Evolutionary conservation across 371 early-diverging fungal genomes (phyloP).

Genomic region (Mortierella sp.): DNA sequence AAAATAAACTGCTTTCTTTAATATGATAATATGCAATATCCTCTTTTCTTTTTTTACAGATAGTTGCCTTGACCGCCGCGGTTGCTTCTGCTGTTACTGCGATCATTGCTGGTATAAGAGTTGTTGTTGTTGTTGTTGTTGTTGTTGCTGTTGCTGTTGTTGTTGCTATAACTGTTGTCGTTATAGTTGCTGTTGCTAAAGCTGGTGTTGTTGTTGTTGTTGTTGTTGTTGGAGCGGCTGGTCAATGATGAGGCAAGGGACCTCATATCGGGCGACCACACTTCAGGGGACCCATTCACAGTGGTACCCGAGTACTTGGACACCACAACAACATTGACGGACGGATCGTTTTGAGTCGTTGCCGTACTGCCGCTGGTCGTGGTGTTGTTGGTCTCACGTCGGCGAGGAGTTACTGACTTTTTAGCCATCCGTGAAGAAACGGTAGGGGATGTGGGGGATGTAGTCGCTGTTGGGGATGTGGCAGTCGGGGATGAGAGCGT

Average conservation of each 20-base stretch:
- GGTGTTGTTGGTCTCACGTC: background rate
- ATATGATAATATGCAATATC: background rate
- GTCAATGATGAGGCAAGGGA: too few relatives aligned
- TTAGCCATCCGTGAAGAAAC: background rate
- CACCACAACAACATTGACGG: too few relatives aligned
- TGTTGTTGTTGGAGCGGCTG: background rate
- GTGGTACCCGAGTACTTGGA: too few relatives aligned
- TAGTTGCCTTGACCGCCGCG: constrained; percentile 8
- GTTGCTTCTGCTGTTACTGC: constrained; percentile 12
- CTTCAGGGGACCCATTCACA: too few relatives aligned
- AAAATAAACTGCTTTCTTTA: background rate
- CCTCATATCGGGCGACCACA: too few relatives aligned
- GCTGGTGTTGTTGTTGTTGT: too few relatives aligned
- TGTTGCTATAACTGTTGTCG: too few relatives aligned
- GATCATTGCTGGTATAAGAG: constrained; percentile 12
- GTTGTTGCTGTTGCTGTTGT: background rate
- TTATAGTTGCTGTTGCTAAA: too few relatives aligned
- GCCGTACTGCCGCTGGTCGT: background rate
- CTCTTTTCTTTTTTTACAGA: background rate
- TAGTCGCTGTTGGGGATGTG: too few relatives aligned
- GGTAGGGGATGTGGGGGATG: background rate
- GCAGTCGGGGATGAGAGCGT: too few relatives aligned
- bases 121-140: background rate
- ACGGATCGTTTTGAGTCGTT: too few relatives aligned
- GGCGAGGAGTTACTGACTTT: background rate